Conservation (phyloP, 2,329 filamentous ascomycete species). For the Aureobasidium pullulans region DNA sequence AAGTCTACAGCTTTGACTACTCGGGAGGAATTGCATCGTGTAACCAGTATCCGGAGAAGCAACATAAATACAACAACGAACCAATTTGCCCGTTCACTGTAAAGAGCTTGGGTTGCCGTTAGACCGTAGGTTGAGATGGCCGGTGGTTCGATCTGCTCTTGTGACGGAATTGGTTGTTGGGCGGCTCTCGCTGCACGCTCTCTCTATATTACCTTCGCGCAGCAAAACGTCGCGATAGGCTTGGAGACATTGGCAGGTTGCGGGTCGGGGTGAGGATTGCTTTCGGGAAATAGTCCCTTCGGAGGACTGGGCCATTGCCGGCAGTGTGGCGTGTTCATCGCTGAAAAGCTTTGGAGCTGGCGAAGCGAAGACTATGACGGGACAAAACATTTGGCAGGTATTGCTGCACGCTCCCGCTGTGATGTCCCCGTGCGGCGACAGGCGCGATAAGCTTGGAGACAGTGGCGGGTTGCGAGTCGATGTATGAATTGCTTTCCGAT, state of each 20-base stretch:
- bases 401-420: too few relatives aligned
- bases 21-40: neutral
- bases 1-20: neutral
- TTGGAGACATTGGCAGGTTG: conserved; percentile 88
- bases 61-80: conserved; percentile 42
- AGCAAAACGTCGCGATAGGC: conserved; percentile 95
- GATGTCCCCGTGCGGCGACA: too few relatives aligned
- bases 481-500: conserved; percentile 82
- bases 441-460: conserved; percentile 74
- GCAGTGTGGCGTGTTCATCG: too few relatives aligned
- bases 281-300: too few relatives aligned
- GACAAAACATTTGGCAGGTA: too few relatives aligned
- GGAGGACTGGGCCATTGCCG: too few relatives aligned
- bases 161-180: conserved; percentile 50
- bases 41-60: conserved; percentile 14
- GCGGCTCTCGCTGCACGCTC: conserved; percentile 72
- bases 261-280: too few relatives aligned
- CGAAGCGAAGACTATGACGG: too few relatives aligned
- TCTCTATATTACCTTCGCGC: conserved; percentile 91
- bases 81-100: conserved; percentile 72
- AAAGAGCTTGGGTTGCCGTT: too few relatives aligned
- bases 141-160: conserved; percentile 89
- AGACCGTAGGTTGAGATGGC: conserved; percentile 77
- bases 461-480: conserved; percentile 89
- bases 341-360: too few relatives aligned